phyloP scores from a whole-genome alignment of 768 basidiomycete species.

The Clavaria fumosa region DNA sequence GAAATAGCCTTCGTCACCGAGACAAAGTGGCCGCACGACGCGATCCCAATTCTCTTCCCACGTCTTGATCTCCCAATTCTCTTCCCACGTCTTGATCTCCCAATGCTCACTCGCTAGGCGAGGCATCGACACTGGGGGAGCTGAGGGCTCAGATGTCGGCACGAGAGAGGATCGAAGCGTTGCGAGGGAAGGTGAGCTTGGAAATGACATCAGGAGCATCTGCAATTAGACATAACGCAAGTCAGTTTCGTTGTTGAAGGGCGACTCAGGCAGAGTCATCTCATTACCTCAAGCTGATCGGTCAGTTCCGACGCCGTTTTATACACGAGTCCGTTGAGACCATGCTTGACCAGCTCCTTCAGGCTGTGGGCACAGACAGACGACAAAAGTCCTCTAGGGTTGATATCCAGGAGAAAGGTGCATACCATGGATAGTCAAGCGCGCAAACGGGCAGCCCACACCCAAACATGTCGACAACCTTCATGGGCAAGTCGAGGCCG shows the following conservation, averaged over 20 bases:
- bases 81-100: slow-evolving; percentile 13
- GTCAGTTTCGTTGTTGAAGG: no score
- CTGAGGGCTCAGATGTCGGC: slow-evolving; percentile 16
- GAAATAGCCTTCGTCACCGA: slow-evolving; percentile 16
- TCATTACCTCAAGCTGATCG: slow-evolving; percentile 53
- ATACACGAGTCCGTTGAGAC: slow-evolving; percentile 76
- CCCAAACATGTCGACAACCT: slow-evolving; percentile 99
- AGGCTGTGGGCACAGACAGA: slow-evolving; percentile 32
- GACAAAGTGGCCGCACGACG: slow-evolving; percentile 44
- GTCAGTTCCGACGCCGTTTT: slow-evolving; percentile 50
- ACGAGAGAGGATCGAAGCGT: slow-evolving; percentile 37
- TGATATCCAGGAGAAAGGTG: slow-evolving; percentile 2
- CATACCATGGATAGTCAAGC: slow-evolving; percentile 73
- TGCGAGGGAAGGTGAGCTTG: slow-evolving; percentile 33
- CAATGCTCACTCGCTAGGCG: slow-evolving; percentile 9
- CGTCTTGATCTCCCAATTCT: slow-evolving; percentile 43
- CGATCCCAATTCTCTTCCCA: slow-evolving; percentile 84
- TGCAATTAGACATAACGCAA: no score
- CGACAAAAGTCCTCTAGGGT: background rate
- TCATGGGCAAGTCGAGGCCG: slow-evolving; percentile 91
- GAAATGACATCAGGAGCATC: slow-evolving; percentile 47
- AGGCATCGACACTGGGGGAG: slow-evolving; percentile 12
- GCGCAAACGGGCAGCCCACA: slow-evolving; percentile 91
- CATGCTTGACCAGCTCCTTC: slow-evolving; percentile 72
- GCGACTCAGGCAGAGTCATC: no score